Evolutionary conservation across 495 filamentous ascomycete genomes (phyloP), one percentile per base, ranked within the genome.

Genomic region (Aspergillus indologenus): DNA sequence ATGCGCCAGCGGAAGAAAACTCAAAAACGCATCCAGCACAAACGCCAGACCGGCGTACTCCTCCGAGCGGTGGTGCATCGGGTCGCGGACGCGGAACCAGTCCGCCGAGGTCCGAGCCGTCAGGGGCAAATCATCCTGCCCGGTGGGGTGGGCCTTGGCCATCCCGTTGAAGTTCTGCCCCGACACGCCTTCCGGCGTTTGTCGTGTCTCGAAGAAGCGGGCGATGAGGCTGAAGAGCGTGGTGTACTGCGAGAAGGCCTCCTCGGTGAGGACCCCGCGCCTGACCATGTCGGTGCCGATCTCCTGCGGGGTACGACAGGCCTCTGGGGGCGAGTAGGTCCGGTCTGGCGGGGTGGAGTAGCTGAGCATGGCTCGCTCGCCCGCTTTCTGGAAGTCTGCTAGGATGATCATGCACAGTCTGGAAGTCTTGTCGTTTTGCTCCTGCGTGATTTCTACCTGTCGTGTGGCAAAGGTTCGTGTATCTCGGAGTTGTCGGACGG

Each of bases 381-480:
- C 53, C 19, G 56, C 22, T 29, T 29, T 29, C 5, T 61, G 59
- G 59, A 56, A 56, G 23, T 61, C 53, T 17, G 34, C 45, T 8
- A 61, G 47, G 20, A 56, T 18, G 14, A 43, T 46, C 45, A 60
- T 49, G 23, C 58, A 60, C 5, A 56, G 19, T 20, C 52, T 47
- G 2, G 31, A 11, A 9, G 26, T 29, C 9, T 43, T 46, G 29
- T 45, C 34, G 19, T 17, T 15, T 3, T 29, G 20, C 29, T 31
- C 15, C 53, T 61, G 59, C 29, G 21, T 40, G 19, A 61, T 40
- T 7, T 34, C 24, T 21, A 61, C 45, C 1, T 42, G 53, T 20
- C 50, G 45, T 14, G 59, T 61, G 19, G 44, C 46, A n/a, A 61
- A 61, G 45, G 34, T 61, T 7, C 21, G 42, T 8, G 59, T 56